Base-by-base conservation (phyloP, 805 yeast genomes). In the Saturnispora ahearnii region DNA sequence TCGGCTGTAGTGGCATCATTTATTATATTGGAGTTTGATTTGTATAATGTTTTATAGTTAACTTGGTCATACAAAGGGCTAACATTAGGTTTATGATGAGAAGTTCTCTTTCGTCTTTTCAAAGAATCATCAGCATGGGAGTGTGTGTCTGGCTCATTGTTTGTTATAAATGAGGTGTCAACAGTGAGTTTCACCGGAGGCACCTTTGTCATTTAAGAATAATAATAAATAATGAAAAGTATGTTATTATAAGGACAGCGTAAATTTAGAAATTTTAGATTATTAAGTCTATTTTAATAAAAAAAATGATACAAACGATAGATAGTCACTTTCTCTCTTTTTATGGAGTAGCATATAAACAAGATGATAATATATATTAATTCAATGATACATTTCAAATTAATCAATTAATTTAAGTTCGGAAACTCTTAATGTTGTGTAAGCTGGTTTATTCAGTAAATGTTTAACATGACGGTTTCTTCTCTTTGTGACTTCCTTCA, bases 381-480 rank as follows among this genome's bases (percentile, higher is more conserved):
- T 21, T 10, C n/a, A 8, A 15, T 32, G 22, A 34, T 34, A 34
- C 15, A 18, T 15, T 36, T 38, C 30, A 38, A 38, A 9, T 18
- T 26, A 38, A 38, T 38, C 28, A 26, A 38, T 38, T 38, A 38
- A 12, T 38, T 24, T 38, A 29, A 38, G 42, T 62, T 89, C 93
- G 33, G 81, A 75, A 45, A 90, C 81, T 64, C 90, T 78, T 58
- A 90, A 66, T 41, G 86, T 79, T 5, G 97, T 90, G 60, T 85
- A 76, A 59, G 76, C 81, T 51, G 84, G 87, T 67, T 89, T 82
- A 43, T 77, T 76, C 28, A 72, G 70, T 6, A 82, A 73, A 70
- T 87, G 77, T 64, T 84, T 74, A 54, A 78, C 72, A 72, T 84
- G 82, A 74, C 89, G 82, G 56, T 82, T 73, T 71, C 96, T 81